Percentiles rank a stretch among this genome's conserved stretches.
These are phyloP conservation scores for Leishmania turanica DNA, from an alignment of 208 protist species.

Conservation along the genomic window DNA sequence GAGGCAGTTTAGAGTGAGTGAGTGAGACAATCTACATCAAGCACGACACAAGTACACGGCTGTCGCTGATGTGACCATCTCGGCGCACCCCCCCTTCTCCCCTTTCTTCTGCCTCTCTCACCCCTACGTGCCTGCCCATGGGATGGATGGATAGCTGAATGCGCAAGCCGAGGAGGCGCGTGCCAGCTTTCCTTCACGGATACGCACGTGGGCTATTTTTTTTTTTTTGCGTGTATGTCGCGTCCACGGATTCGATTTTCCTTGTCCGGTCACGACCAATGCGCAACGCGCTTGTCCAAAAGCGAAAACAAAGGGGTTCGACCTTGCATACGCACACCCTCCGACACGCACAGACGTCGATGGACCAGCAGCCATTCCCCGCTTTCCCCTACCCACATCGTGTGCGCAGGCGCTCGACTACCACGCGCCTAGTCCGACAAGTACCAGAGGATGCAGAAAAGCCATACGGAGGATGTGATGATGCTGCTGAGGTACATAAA, in stretches of 20 bases:
- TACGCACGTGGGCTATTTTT: too few species aligned
- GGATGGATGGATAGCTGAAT: background rate
- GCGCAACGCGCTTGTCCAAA: background rate
- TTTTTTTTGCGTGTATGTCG: background rate
- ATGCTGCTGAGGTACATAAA: conserved; percentile 64
- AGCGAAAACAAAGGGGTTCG: too few species aligned
- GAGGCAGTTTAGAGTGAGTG: background rate
- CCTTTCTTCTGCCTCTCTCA: conserved; percentile 4
- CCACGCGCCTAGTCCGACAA: conserved; percentile 1
- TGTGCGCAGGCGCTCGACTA: background rate
- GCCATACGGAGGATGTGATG: conserved; percentile 61
- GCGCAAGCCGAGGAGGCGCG: background rate
- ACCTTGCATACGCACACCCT: background rate
- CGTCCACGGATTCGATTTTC: background rate
- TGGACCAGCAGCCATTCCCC: background rate
- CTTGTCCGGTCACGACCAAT: background rate
- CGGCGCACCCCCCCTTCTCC: background rate
- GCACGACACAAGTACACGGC: background rate
- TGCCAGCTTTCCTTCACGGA: background rate
- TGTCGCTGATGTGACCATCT: background rate
- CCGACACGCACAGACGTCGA: background rate
- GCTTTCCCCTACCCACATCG: background rate
- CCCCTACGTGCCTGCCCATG: background rate
- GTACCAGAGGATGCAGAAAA: conserved; percentile 44
- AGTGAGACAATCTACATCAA: background rate